Conservation (phyloP, 2,329 filamentous ascomycete genomes). For the Capronia americana region DNA sequence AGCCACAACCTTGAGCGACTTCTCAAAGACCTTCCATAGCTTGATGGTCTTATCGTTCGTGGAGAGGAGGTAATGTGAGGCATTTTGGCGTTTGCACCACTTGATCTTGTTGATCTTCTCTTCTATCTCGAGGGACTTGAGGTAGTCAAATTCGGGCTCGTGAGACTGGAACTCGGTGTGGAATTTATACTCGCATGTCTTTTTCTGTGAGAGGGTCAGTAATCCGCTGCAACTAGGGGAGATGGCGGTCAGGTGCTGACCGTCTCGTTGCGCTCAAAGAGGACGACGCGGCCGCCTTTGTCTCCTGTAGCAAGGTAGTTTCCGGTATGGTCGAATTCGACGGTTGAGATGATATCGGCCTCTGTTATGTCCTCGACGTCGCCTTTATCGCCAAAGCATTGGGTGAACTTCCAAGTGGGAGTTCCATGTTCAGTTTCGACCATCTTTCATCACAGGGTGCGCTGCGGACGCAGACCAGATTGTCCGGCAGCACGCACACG, state of each 20-base stretch:
- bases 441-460: conserved; percentile 69
- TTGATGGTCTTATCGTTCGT: conserved; percentile 99
- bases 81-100: conserved; percentile 98
- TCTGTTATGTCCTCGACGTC: conserved; percentile 99
- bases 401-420: conserved; percentile 99
- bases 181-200: conserved; percentile 99
- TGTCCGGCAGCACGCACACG: conserved; percentile 22
- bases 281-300: conserved; percentile 59
- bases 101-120: conserved; percentile 99
- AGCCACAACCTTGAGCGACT: conserved; percentile 97
- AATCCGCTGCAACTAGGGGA: not conserved
- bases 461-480: conserved; percentile 15
- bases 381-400: conserved; percentile 99
- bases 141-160: conserved; percentile 98
- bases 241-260: conserved; percentile 60
- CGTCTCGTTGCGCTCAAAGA: conserved; percentile 82
- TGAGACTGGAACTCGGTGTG: conserved; percentile 99
- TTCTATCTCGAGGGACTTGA: conserved; percentile 99
- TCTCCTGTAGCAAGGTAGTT: conserved; percentile 61
- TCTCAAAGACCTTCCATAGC: conserved; percentile 99
- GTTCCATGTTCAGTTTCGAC: conserved; percentile 93
- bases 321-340: conserved; percentile 60
- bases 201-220: conserved; percentile 72
- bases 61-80: conserved; percentile 95
- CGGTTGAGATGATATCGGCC: conserved; percentile 62